phyloP scores from a whole-genome alignment of 164 flowering plant species.

The Nymphaea thermarum region DNA sequence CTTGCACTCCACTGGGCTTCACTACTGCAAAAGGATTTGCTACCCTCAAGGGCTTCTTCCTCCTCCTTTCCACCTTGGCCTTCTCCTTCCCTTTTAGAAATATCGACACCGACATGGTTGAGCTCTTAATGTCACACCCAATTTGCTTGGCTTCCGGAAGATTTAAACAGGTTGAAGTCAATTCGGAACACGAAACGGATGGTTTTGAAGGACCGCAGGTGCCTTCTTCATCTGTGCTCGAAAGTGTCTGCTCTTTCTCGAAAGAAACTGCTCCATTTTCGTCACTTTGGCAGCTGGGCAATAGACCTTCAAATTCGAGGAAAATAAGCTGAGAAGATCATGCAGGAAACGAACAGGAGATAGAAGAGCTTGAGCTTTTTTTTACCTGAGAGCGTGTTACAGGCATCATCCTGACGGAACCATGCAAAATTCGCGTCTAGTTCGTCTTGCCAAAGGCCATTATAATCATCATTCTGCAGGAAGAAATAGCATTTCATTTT shows the following conservation, averaged over 20 bases:
- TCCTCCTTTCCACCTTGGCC: background rate
- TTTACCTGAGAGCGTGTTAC: background rate
- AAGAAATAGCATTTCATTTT: no score
- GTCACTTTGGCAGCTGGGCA: background rate
- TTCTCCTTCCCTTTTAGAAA: background rate
- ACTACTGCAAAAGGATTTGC: conserved; percentile 29
- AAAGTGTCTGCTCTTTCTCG: background rate
- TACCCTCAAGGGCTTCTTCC: conserved; percentile 9
- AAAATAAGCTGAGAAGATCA: background rate
- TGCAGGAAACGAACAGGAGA: background rate
- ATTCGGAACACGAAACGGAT: background rate
- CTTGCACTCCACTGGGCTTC: conserved; percentile 27
- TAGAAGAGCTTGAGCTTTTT: background rate
- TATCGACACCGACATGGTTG: no score
- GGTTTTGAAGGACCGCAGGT: background rate
- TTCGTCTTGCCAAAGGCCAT: background rate
- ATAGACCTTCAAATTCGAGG: background rate
- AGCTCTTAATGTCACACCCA: no score
- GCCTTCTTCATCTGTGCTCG: background rate
- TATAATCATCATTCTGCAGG: background rate
- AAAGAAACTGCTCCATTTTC: background rate
- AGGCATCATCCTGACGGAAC: background rate
- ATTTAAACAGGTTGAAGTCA: background rate
- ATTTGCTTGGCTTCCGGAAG: no score
- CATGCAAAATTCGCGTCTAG: background rate